Evolutionary conservation across 2,329 filamentous ascomycete genomes (phyloP), one percentile per base, ranked within the genome.

Genomic region (Cercospora zeae-maydis): DNA sequence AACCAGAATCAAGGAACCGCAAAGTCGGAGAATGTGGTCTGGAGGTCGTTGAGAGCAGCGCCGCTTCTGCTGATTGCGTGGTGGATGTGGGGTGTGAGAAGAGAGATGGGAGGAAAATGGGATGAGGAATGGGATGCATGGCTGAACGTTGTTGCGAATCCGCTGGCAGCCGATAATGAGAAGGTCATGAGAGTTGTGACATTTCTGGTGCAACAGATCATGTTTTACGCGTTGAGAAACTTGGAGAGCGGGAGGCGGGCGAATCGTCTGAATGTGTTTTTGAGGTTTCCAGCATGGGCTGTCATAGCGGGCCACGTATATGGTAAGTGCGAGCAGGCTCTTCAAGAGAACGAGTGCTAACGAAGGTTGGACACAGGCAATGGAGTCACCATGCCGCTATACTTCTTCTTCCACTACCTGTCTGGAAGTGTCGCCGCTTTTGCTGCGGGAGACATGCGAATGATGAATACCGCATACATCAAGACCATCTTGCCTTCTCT

Each of bases 351-450:
- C 1, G 39, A 45, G 39, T 45, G 39, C 55, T 47, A n/a, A 57
- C 55, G n/a, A 10, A 10, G 4, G 1, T 45, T 19, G 9, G 9
- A 16, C 16, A 39, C 16, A 58, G 55, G 55, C 16, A 66, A 75
- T 13, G 76, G 72, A 9, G 64, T 74, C 31, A 58, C 75, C 1
- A 72, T 71, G 1, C 75, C 76, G 4, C 53, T 77, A 19, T 78
- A 75, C 68, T 78, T 70, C 64, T 78, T 76, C 64, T 64, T 77
- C 36, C 74, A 77, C 59, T 78, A 76, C 55, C 59, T 76, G 4
- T 70, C 71, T 54, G 71, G 70, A 21, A 71, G 74, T 6, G 63
- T 75, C n/a, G 71, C 73, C 16, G 73, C 71, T 6, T 77, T 74
- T 60, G 66, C 71, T 1, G 70, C 73, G 3, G 63, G 69, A 7